Conservation (phyloP, 2,329 filamentous ascomycete genomes). For the Davidsoniella virescens region DNA sequence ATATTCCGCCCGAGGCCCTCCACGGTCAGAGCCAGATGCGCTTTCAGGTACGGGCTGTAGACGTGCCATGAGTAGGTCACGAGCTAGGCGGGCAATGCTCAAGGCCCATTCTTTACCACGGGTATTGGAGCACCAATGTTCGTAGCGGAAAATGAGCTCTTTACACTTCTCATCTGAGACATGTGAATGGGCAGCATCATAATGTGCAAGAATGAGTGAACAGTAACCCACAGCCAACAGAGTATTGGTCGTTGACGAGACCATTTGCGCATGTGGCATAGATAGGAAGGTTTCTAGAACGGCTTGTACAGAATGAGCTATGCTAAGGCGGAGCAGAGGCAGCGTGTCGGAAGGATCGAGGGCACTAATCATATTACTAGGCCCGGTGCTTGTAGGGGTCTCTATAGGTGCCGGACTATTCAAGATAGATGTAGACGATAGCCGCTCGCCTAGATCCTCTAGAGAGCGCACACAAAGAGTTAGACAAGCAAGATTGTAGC, state of each 20-base stretch:
- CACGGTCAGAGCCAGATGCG: background rate
- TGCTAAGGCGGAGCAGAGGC: constrained; percentile 7
- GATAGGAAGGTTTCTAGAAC: constrained; percentile 11
- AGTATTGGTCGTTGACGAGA: constrained; percentile 12
- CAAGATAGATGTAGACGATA: constrained; percentile 10
- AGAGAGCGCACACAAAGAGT: constrained; percentile 11
- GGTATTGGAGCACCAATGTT: constrained; percentile 9
- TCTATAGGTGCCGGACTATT: constrained; percentile 4
- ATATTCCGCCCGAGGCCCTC: constrained; percentile 1
- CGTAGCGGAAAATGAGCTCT: constrained; percentile 11
- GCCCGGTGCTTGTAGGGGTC: constrained; percentile 10
- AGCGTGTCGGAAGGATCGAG: constrained; percentile 5
- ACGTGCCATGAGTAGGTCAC: constrained; percentile 11
- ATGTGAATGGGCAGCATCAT: constrained; percentile 11
- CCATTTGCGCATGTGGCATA: constrained; percentile 11
- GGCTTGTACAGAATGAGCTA: constrained; percentile 8
- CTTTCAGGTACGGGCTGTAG: background rate
- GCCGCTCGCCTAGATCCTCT: constrained; percentile 10
- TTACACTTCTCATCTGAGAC: constrained; percentile 7
- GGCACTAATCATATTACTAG: background rate
- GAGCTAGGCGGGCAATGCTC: constrained; percentile 9
- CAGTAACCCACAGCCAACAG: constrained; percentile 11
- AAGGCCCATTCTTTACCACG: constrained; percentile 13
- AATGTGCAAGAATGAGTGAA: constrained; percentile 11
- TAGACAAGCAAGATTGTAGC: constrained; percentile 12